Conservation (phyloP, 345 rosid genomes). For the Salix brachista region DNA sequence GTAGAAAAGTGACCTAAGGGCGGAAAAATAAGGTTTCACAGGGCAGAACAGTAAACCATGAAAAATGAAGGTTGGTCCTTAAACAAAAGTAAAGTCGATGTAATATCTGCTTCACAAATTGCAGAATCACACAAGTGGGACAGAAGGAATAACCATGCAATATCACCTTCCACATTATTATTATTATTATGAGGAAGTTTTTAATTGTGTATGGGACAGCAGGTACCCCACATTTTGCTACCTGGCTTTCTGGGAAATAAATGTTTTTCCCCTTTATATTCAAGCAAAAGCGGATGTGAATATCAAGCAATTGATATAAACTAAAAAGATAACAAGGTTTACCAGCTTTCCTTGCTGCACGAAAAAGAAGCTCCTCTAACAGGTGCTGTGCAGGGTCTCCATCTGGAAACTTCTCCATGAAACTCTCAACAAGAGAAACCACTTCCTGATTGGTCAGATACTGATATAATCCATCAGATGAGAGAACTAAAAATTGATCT, state of each 20-base stretch:
- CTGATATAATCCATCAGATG: conserved; percentile 96
- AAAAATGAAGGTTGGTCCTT: background rate
- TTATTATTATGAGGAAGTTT: background rate
- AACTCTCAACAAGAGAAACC: conserved; percentile 69
- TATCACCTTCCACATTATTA: background rate
- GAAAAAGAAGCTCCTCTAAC: conserved; percentile 82
- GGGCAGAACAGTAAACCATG: background rate
- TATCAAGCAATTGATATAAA: conserved; percentile 8
- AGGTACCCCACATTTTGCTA: background rate
- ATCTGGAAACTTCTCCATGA: conserved; percentile 91
- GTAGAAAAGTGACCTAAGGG: too few species aligned
- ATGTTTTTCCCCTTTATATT: background rate
- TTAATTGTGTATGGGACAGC: background rate
- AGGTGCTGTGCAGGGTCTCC: conserved; percentile 97
- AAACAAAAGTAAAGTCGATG: background rate
- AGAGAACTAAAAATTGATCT: conserved; percentile 86
- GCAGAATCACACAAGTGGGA: background rate
- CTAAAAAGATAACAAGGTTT: conserved; percentile 14
- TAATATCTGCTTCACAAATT: background rate
- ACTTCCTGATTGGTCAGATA: conserved; percentile 88
- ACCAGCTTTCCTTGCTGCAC: conserved; percentile 99
- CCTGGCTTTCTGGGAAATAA: background rate
- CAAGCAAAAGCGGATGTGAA: background rate
- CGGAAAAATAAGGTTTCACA: background rate
- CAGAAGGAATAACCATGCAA: background rate